These are phyloP conservation scores for Aurinia saxatilis DNA, from an alignment of 345 rosid species.

Conservation along the genomic window DNA sequence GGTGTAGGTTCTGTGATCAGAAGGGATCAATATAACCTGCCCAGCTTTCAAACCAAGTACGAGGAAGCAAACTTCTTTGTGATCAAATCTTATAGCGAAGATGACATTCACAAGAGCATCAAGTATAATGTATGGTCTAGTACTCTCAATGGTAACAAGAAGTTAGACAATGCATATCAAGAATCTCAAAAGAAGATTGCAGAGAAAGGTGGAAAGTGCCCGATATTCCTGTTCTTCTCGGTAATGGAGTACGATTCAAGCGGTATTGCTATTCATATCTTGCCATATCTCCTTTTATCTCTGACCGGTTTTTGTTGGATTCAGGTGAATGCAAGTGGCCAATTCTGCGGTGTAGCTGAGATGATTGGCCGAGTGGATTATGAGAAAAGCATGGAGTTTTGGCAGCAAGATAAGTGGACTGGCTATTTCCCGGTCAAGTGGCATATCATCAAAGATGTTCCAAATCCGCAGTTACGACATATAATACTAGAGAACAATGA, in stretches of 20 bases:
- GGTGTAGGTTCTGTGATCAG: slow-evolving; percentile 23
- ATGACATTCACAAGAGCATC: slow-evolving; percentile 59
- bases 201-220: slow-evolving; percentile 40
- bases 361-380: slow-evolving; percentile 56
- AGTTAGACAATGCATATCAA: slow-evolving; percentile 46
- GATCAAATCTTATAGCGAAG: slow-evolving; percentile 66
- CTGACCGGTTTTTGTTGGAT: slow-evolving; percentile 1
- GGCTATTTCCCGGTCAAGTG: slow-evolving; percentile 65
- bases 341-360: slow-evolving; percentile 70
- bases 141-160: slow-evolving; percentile 59
- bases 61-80: slow-evolving; percentile 51
- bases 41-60: slow-evolving; percentile 41
- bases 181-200: slow-evolving; percentile 35
- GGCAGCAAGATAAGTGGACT: slow-evolving; percentile 81
- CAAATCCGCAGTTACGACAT: slow-evolving; percentile 51
- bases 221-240: slow-evolving; percentile 59
- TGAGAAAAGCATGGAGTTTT: slow-evolving; percentile 57
- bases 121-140: slow-evolving; percentile 72
- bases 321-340: slow-evolving; percentile 76
- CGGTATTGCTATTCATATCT: not conserved
- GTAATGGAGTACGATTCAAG: slow-evolving; percentile 22
- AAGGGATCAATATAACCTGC: slow-evolving; percentile 46
- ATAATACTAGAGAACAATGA: slow-evolving; percentile 63
- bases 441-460: slow-evolving; percentile 65
- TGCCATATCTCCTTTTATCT: not conserved